A percentile compares a stretch with the other conserved stretches of the same genome.
phyloP scores from a whole-genome alignment of 306 rosid genomes.

The Benincasa hispida region DNA sequence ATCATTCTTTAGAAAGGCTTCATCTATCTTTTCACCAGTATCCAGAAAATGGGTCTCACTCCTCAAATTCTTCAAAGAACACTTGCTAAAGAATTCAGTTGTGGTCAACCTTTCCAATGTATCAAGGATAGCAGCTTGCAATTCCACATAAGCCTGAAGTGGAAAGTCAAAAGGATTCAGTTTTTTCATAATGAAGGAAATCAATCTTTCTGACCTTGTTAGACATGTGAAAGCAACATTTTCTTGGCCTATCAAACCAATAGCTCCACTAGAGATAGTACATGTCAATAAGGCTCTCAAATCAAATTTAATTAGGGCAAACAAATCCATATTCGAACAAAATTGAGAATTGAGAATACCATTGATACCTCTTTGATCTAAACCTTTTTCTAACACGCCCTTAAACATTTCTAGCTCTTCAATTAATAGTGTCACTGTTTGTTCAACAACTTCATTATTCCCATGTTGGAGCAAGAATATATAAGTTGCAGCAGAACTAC shows the following conservation, averaged over 20 bases:
- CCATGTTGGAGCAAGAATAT: conserved; percentile 83
- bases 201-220: conserved; percentile 48
- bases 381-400: conserved; percentile 33
- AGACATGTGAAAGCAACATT: conserved; percentile 37
- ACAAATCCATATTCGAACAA: conserved; percentile 54
- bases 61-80: conserved; percentile 32
- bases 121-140: conserved; percentile 60
- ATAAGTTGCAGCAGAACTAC: conserved; percentile 86
- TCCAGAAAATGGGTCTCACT: conserved; percentile 20
- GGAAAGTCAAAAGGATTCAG: conserved; percentile 67
- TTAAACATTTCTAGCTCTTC: conserved; percentile 68
- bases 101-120: conserved; percentile 53
- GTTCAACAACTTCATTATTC: conserved; percentile 73
- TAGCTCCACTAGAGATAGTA: conserved; percentile 34
- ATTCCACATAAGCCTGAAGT: conserved; percentile 45
- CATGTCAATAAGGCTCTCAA: conserved; percentile 65
- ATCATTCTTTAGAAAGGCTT: conserved; percentile 19
- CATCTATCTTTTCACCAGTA: conserved; percentile 17
- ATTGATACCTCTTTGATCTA: conserved; percentile 19
- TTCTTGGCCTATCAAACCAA: conserved; percentile 38
- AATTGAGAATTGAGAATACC: conserved; percentile 22
- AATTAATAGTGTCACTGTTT: conserved; percentile 36
- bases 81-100: conserved; percentile 44
- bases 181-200: conserved; percentile 38
- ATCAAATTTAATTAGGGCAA: conserved; percentile 68